Percentiles rank a stretch among this genome's conserved stretches.
Conservation (phyloP, 1,284 basidiomycete genomes). For the Agaricales sp. region DNA sequence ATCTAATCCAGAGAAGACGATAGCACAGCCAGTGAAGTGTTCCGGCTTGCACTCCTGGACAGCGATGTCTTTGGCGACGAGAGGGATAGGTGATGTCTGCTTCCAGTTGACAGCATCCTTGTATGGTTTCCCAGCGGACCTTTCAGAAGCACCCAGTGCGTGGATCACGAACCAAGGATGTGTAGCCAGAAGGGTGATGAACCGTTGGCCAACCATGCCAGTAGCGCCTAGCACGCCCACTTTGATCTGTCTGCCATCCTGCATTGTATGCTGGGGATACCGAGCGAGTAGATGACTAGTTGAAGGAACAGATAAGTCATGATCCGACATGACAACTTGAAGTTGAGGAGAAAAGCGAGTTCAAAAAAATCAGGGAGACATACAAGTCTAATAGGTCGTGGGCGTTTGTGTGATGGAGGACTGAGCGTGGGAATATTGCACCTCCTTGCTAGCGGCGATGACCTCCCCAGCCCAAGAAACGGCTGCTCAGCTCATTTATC, state of each 20-base stretch:
- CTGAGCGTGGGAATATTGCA: not conserved
- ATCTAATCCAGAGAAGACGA: conserved; percentile 95
- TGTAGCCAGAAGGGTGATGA: conserved; percentile 79
- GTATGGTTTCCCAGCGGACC: conserved; percentile 87
- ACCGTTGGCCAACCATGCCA: conserved; percentile 92
- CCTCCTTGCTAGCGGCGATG: not conserved
- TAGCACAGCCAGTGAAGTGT: conserved; percentile 68
- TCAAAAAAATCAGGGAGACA: no score
- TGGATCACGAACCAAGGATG: conserved; percentile 92
- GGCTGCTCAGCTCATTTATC: conserved; percentile 55
- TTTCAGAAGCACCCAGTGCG: conserved; percentile 81
- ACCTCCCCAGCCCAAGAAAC: conserved; percentile 25
- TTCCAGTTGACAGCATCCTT: conserved; percentile 83
- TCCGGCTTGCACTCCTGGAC: conserved; percentile 77
- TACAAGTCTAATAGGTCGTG: no score
- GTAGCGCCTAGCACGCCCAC: conserved; percentile 96
- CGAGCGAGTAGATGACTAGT: no score
- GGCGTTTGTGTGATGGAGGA: not conserved
- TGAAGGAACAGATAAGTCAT: no score
- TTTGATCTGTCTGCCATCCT: conserved; percentile 37
- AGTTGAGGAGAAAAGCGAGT: no score
- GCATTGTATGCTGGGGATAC: no score
- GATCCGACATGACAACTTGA: no score
- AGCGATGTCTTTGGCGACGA: conserved; percentile 53
- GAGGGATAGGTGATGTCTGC: conserved; percentile 73